phyloP scores from a whole-genome alignment of 768 basidiomycete species.

The Suillus luteus region DNA sequence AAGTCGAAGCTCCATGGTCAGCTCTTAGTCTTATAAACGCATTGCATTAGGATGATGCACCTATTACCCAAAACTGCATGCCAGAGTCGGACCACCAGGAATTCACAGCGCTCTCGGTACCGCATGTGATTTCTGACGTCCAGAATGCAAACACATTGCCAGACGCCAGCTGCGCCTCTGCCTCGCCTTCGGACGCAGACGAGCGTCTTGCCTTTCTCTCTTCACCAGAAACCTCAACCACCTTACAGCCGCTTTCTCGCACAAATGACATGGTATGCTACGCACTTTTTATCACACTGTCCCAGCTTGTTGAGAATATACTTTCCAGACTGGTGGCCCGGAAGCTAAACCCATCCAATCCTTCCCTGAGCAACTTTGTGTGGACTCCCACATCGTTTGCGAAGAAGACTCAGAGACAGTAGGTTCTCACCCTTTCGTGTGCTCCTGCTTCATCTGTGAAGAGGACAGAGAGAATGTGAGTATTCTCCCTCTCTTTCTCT shows the following conservation, averaged over 20 bases:
- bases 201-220: slow-evolving; percentile 1
- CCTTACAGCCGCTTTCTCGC: not conserved
- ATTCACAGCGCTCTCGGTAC: not conserved
- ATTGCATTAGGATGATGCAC: not conserved
- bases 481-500: not conserved
- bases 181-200: slow-evolving; percentile 6
- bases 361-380: not conserved
- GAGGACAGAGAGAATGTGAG: slow-evolving; percentile 13
- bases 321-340: not conserved
- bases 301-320: not conserved
- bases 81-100: too few relatives aligned
- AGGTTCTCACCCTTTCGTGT: not conserved
- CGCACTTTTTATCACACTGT: not conserved
- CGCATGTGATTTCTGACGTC: not conserved
- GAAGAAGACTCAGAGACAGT: slow-evolving; percentile 11
- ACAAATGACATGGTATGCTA: slow-evolving; percentile 15
- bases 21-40: not conserved
- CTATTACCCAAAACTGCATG: not conserved
- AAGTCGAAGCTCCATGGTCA: not conserved
- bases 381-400: not conserved
- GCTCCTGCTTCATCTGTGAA: slow-evolving; percentile 7
- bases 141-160: not conserved
- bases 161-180: slow-evolving; percentile 9
- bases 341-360: not conserved
- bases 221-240: slow-evolving; percentile 7